Evolutionary conservation across 805 yeast genomes (phyloP), one percentile per base, ranked within the genome.

Genomic region (Lipomyces starkeyi): DNA sequence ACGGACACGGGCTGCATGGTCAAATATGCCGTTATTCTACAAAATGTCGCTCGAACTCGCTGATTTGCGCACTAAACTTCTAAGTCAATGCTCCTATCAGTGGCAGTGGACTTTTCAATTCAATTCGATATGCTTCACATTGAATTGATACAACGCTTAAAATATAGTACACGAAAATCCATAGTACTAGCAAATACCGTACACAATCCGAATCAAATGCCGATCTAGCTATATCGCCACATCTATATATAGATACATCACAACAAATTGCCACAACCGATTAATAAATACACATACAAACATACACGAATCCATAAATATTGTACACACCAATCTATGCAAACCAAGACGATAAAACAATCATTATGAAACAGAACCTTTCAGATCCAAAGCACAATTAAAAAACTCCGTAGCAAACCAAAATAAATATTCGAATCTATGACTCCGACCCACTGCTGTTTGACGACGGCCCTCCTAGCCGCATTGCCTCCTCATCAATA

Each of bases 401-500:
- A 6, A 11, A 37, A 43, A n/a, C 49, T 17, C 49, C 49, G 9
- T n/a, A 43, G 22, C 22, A 43, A 43, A 17, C 49, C 9, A 43
- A 43, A 43, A 43, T 17, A 7, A 3, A 37, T 37, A 37, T 13
- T 37, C 17, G 17, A 43, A n/a, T 43, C 49, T 43, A 43, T 43
- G 49, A 43, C 49, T 20, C 56, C 35, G 27, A 20, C 32, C 52
- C 20, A 17, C 25, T 57, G 20, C 59, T 25, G 11, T 17, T 43
- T 17, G 49, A 43, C 22, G 49, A 43, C 20, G 20, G 20, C 1
- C 49, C 49, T 13, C 66, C 67, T 25, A 66, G 27, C 22, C 59
- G 58, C 64, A 61, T 35, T 2, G 69, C 67, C 56, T 66, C 70
- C 27, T 59, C 67, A 29, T 29, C 59, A 2, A 57, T 37, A 43